Evolutionary conservation across 2,329 filamentous ascomycete genomes (phyloP), one percentile per base, ranked within the genome.

Genomic region (Cyanodermella asteris): DNA sequence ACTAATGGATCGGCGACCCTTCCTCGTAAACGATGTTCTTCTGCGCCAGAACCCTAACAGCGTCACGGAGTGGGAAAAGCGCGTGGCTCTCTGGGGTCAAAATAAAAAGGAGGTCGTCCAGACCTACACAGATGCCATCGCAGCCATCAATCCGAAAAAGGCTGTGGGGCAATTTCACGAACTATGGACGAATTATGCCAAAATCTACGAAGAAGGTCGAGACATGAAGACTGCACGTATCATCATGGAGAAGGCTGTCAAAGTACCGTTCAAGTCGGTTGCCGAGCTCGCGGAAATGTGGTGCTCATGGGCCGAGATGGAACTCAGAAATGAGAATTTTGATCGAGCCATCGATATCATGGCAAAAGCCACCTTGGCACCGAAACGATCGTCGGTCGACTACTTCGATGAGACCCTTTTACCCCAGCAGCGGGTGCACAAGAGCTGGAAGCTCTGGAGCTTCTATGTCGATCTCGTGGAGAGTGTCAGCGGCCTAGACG

Each of bases 251-350:
- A 97, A 94, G 51, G 84, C 84, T 9, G 77, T 91, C 42, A 94
- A 93, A 44, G 87, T 97, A 1, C 82, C 84, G 0, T 97, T 90
- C 59, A 94, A 91, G 43, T 90, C 82, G 1, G 84, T 97, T n/a
- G 71, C 76, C 16, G 87, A 97, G 49, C 61, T 97, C 29, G 87
- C 87, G 12, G 87, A 97, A 41, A 91, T 87, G 64, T 97, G 87
- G 87, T 90, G 90, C 34, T 81, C 91, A 50, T 97, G 87, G 84
- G 84, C 90, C 1, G 84, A 97, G 49, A 80, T 97, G 75, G 87
- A 97, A 47, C 60, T 97, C 24, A 74, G 87, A 24, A 81, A 81
- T 40, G 82, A 94, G 41, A 90, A 94, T 43, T 93, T 94, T 35
- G 82, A 94, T 43, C 74, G 77, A 40, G 87, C 90, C 3, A 73